Evolutionary conservation across 345 rosid species (phyloP).

Genomic region (Hibiscus mutabilis): DNA sequence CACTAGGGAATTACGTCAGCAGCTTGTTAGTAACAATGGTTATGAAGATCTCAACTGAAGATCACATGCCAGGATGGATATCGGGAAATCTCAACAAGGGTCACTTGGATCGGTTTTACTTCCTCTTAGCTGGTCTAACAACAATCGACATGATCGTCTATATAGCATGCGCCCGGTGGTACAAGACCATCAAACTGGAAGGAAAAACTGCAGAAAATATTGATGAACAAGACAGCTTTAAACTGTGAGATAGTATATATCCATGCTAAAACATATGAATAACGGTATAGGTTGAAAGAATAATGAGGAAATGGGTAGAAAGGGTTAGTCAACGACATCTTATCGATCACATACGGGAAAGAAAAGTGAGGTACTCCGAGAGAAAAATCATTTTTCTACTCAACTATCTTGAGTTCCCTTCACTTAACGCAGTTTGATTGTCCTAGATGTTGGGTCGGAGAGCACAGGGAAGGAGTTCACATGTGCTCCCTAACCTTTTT

Average conservation of each 20-base stretch:
- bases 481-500: constrained; percentile 5
- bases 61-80: constrained; percentile 95
- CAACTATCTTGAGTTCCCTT: background rate
- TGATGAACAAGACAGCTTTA: constrained; percentile 26
- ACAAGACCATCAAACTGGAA: constrained; percentile 64
- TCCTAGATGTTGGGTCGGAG: constrained; percentile 6
- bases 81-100: constrained; percentile 95
- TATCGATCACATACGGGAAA: background rate
- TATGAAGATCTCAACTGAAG: constrained; percentile 83
- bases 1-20: constrained; percentile 95
- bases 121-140: constrained; percentile 78
- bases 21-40: constrained; percentile 90
- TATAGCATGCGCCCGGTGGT: constrained; percentile 79
- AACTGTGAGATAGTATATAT: constrained; percentile 31
- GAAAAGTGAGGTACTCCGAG: constrained; percentile 6
- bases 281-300: constrained; percentile 26
- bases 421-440: constrained; percentile 5
- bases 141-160: constrained; percentile 55
- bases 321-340: constrained; percentile 5
- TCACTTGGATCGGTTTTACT: constrained; percentile 88
- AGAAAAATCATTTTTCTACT: background rate
- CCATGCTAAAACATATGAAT: constrained; percentile 2
- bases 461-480: constrained; percentile 5
- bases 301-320: background rate
- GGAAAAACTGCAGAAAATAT: constrained; percentile 32